Evolutionary conservation across 768 basidiomycete genomes (phyloP).

Genomic region (Omphalotus guepiniiformis): DNA sequence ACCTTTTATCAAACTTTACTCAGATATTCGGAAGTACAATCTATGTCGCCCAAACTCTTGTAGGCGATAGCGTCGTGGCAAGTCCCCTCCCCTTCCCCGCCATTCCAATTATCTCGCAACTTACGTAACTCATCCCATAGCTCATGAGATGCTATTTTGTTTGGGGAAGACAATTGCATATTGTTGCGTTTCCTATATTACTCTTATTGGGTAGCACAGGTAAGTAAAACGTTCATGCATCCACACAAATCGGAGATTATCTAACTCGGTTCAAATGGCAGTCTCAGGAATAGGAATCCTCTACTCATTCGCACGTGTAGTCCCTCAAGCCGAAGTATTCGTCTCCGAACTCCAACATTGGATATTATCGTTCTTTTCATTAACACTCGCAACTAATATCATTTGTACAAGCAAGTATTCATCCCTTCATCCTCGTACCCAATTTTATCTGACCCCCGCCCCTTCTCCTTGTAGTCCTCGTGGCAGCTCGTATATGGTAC

Average conservation of each 20-base stretch:
- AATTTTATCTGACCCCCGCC: not conserved
- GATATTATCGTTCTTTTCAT: conserved; percentile 35
- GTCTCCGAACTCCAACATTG: conserved; percentile 27
- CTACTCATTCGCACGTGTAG: conserved; percentile 26
- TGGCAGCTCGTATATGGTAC: conserved; percentile 31
- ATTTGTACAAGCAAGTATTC: conserved; percentile 28
- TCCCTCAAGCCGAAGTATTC: conserved; percentile 27
- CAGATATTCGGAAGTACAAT: conserved; percentile 34
- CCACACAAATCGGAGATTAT: not conserved
- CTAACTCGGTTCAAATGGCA: conserved; percentile 9
- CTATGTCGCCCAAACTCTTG: conserved; percentile 32
- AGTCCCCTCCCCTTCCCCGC: conserved; percentile 4
- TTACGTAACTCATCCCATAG: conserved; percentile 11
- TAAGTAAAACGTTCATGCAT: conserved; percentile 7
- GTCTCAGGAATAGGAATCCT: conserved; percentile 27
- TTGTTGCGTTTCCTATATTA: conserved; percentile 23
- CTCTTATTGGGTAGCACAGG: conserved; percentile 28
- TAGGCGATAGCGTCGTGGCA: conserved; percentile 34
- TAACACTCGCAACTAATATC: conserved; percentile 33
- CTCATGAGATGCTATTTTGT: conserved; percentile 30
- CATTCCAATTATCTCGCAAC: not conserved
- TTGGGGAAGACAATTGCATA: conserved; percentile 20
- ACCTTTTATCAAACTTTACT: conserved; percentile 28
- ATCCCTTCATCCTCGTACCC: not conserved
- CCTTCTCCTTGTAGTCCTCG: conserved; percentile 17